Conservation (phyloP, 441 rosid genomes). For the Pelargonium australe region DNA sequence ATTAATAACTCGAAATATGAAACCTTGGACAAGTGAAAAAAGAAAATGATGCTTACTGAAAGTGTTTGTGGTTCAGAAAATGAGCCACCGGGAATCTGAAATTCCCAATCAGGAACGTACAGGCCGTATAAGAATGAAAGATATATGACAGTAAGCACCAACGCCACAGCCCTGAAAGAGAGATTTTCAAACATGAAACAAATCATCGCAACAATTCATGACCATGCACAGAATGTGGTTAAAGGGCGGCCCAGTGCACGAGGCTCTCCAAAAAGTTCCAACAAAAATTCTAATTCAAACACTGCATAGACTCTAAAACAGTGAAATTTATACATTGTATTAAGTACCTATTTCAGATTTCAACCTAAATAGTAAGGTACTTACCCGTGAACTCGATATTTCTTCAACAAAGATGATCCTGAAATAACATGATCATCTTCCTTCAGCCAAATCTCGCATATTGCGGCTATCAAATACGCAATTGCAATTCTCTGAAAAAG, state of each 20-base stretch:
- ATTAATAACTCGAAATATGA: neutral
- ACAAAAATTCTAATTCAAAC: too few relatives aligned
- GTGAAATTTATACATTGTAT: too few relatives aligned
- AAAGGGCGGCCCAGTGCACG: too few relatives aligned
- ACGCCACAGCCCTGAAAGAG: slow-evolving; percentile 44
- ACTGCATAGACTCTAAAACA: too few relatives aligned
- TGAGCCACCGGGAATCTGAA: slow-evolving; percentile 41
- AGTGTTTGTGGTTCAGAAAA: slow-evolving; percentile 35
- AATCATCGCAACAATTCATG: neutral
- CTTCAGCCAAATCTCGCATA: slow-evolving; percentile 10
- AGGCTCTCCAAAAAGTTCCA: too few relatives aligned
- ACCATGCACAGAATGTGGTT: neutral
- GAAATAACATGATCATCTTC: neutral
- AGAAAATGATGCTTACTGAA: slow-evolving; percentile 32
- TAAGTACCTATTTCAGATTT: too few relatives aligned
- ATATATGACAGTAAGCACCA: slow-evolving; percentile 40
- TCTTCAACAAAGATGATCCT: slow-evolving; percentile 4
- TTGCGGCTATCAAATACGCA: slow-evolving; percentile 2
- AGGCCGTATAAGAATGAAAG: slow-evolving; percentile 52
- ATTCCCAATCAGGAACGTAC: slow-evolving; percentile 75
- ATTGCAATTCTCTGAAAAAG: slow-evolving; percentile 4
- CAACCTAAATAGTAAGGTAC: neutral
- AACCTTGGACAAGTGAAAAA: slow-evolving; percentile 5
- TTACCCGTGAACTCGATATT: neutral
- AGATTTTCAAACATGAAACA: slow-evolving; percentile 1